Conservation (phyloP, 495 filamentous ascomycete genomes). For the Cenococcum geophilum region DNA sequence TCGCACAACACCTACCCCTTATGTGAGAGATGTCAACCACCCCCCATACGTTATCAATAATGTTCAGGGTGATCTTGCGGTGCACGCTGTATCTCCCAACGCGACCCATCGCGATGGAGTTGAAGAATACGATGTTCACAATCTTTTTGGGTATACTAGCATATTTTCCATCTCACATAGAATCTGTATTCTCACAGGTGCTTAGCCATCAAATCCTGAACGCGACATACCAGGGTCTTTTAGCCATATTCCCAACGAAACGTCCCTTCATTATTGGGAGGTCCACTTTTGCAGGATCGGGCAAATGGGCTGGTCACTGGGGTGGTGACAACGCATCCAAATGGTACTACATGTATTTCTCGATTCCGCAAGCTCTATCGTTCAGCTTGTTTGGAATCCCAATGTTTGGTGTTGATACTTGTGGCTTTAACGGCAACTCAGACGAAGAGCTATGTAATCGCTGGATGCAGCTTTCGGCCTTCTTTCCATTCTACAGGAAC, state of each 20-base stretch:
- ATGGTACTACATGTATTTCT: constrained; percentile 58
- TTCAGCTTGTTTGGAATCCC: constrained; percentile 80
- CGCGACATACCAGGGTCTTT: constrained; percentile 70
- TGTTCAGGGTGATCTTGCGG: constrained; percentile 65
- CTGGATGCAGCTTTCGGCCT: constrained; percentile 82
- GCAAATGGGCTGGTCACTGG: constrained; percentile 83
- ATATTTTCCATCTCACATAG: background rate
- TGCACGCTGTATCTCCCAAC: constrained; percentile 70
- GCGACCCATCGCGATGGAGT: constrained; percentile 68
- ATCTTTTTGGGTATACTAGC: constrained; percentile 44
- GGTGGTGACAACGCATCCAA: constrained; percentile 65
- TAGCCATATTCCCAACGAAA: constrained; percentile 55
- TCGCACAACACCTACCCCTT: constrained; percentile 60
- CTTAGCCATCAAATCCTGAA: constrained; percentile 67
- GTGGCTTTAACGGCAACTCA: constrained; percentile 68
- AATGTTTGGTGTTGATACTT: constrained; percentile 82
- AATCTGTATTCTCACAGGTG: constrained; percentile 12
- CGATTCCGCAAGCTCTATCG: constrained; percentile 72
- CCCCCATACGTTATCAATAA: constrained; percentile 82
- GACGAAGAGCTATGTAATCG: constrained; percentile 72
- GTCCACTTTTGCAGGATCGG: constrained; percentile 72
- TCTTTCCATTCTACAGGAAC: constrained; percentile 87
- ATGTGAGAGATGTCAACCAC: constrained; percentile 66
- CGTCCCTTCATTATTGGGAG: constrained; percentile 84
- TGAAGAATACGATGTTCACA: constrained; percentile 76